Conservation (phyloP, 2,329 filamentous ascomycete species). For the Ascomycota sp. region DNA sequence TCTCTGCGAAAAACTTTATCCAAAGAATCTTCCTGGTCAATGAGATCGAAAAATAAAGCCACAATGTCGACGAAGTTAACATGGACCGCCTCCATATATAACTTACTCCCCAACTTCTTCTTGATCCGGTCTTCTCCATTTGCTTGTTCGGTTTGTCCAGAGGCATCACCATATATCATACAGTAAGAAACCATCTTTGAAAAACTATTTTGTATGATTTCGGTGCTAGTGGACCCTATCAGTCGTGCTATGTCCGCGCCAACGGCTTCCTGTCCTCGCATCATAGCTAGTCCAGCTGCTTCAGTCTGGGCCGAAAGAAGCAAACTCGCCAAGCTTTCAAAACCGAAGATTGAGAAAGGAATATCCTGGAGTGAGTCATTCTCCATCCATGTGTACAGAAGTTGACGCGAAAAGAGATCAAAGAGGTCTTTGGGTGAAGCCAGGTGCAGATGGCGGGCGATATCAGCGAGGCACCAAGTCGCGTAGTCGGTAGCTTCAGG, state of each 20-base stretch:
- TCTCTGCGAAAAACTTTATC: slow-evolving; percentile 46
- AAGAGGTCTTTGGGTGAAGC: slow-evolving; percentile 53
- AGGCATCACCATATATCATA: slow-evolving; percentile 36
- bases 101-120: slow-evolving; percentile 45
- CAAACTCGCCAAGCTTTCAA: slow-evolving; percentile 45
- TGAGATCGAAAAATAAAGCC: slow-evolving; percentile 52
- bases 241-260: slow-evolving; percentile 37
- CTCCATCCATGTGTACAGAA: slow-evolving; percentile 81
- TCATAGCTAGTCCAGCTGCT: slow-evolving; percentile 58
- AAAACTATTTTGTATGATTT: slow-evolving; percentile 49
- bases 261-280: slow-evolving; percentile 53
- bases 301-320: slow-evolving; percentile 55
- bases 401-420: slow-evolving; percentile 64
- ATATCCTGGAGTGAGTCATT: slow-evolving; percentile 45
- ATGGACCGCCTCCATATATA: slow-evolving; percentile 42
- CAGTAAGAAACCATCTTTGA: slow-evolving; percentile 66
- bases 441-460: slow-evolving; percentile 46
- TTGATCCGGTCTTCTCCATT: slow-evolving; percentile 48
- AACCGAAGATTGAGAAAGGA: slow-evolving; percentile 73
- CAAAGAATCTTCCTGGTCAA: slow-evolving; percentile 57
- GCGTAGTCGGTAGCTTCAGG: slow-evolving; percentile 47
- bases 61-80: slow-evolving; percentile 59
- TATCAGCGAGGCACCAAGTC: slow-evolving; percentile 43
- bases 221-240: slow-evolving; percentile 30
- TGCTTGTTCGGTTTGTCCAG: slow-evolving; percentile 14